These are phyloP conservation scores for Botrytis cinerea DNA, from an alignment of 2,329 filamentous ascomycete species.

Conservation along the genomic window DNA sequence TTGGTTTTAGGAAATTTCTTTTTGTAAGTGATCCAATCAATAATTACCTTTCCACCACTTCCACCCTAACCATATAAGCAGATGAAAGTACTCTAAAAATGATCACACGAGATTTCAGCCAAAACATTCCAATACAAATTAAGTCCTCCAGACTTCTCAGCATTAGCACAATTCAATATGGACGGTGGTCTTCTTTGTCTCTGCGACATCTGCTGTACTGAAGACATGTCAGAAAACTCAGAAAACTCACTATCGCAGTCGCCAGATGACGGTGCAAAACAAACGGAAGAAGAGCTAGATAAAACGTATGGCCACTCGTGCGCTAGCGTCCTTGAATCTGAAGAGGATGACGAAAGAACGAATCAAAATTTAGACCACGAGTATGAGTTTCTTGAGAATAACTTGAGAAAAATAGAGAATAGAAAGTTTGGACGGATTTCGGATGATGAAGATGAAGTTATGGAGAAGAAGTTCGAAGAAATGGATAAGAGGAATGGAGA, in stretches of 20 bases:
- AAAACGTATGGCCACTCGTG: background rate
- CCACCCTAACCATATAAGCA: background rate
- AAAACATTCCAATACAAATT: rapidly evolving
- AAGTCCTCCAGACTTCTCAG: background rate
- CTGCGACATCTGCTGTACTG: background rate
- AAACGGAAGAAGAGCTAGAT: background rate
- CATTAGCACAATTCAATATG: background rate
- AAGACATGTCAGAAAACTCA: background rate
- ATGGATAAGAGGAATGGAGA: background rate
- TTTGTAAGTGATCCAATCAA: background rate
- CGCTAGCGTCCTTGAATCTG: background rate
- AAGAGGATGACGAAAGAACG: background rate
- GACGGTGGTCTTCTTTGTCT: background rate
- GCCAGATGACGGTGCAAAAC: background rate
- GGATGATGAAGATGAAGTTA: no score
- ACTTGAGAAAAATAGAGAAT: background rate
- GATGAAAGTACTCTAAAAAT: background rate
- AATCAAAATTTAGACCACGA: background rate
- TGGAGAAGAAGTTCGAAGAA: background rate
- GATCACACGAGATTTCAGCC: rapidly evolving
- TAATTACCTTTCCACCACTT: background rate
- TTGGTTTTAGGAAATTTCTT: background rate
- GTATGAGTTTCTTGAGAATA: background rate
- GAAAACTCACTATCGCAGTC: background rate
- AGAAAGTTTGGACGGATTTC: background rate